A percentile compares a stretch with the other conserved stretches of the same genome.
Evolutionary conservation across 1,284 basidiomycete genomes (phyloP).

Genomic region (Phaffia rhodozyma): DNA sequence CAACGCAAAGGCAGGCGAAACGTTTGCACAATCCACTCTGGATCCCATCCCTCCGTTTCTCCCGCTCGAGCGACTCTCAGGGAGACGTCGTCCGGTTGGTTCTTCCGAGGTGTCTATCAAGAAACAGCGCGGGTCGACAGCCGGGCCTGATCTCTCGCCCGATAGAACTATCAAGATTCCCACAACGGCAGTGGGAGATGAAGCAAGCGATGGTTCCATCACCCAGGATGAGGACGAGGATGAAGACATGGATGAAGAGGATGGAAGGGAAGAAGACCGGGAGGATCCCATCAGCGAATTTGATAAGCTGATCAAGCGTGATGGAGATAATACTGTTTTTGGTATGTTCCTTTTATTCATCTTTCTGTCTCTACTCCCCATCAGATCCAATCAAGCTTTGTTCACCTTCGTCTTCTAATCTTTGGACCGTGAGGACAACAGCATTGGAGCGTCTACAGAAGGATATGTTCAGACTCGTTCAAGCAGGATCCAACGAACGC

Average conservation of each 20-base stretch:
- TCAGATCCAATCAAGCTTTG: neutral
- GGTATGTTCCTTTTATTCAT: neutral
- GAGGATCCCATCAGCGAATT: constrained; percentile 5
- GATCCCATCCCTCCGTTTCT: constrained; percentile 1
- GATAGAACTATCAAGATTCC: neutral
- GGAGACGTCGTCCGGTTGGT: no score
- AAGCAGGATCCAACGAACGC: neutral
- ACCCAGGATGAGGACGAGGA: neutral
- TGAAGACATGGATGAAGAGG: constrained; percentile 25
- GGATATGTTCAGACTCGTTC: neutral
- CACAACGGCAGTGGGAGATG: neutral
- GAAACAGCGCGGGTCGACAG: neutral
- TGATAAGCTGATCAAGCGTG: neutral
- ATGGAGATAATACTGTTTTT: neutral
- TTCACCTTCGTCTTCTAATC: neutral
- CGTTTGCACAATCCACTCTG: neutral
- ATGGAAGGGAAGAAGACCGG: constrained; percentile 46
- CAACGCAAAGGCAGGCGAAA: no score
- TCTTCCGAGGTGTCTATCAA: constrained; percentile 5
- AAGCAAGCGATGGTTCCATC: neutral
- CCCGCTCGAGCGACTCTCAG: neutral
- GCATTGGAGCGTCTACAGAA: neutral
- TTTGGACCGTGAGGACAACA: neutral
- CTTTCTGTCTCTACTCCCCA: neutral
- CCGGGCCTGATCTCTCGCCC: neutral